Base-by-base conservation (phyloP, 495 filamentous ascomycete genomes). In the Aspergillus conjunctus region DNA sequence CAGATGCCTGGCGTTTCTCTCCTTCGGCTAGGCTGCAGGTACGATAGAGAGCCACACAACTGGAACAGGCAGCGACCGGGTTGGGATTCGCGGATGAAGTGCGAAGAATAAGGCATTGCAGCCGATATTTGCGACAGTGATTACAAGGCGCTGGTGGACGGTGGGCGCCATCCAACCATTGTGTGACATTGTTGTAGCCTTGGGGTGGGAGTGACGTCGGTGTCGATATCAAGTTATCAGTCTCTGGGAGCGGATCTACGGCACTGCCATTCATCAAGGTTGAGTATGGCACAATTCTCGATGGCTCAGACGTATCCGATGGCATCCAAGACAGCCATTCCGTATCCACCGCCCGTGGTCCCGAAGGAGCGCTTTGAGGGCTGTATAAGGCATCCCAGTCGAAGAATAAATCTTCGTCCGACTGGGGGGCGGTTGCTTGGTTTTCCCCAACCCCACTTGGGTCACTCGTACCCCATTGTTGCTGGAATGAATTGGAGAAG, bases 41-140 rank as follows among this genome's bases (percentile, higher is more conserved):
- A 34, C 87, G 79, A 55, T 87, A 89, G 5, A 94, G 73, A n/a
- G 88, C 87, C 31, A 88, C 85, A 68, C 91, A 94, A 60, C 87
- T 87, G 0, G 88, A 91, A 66, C 91, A 94, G 14, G 83, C 81
- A 22, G 80, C 81, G 60, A 83, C 79, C 32, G 85, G 83, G 62
- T 82, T 82, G 2, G 79, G 79, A 45, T 82, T 81, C 11, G 71
- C 76, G 0, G 69, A 22, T 15, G 77, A 72, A 4, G 78, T 80
- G 33, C 76, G 73, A 30, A 81, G 64, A 18, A 82, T 75, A 9
- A 80, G 60, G 53, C 79, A 81, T 61, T 79, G 77, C 7, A 81
- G 64, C 4, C 77, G 72, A 48, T 73, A 66, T 30, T 60, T 73
- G 49, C 71, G 72, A 60, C 79, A 82, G 65, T 82, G 67, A 20